Evolutionary conservation across 2,329 filamentous ascomycete species (phyloP), one percentile per base, ranked within the genome.

Genomic region (Alternaria sp.): DNA sequence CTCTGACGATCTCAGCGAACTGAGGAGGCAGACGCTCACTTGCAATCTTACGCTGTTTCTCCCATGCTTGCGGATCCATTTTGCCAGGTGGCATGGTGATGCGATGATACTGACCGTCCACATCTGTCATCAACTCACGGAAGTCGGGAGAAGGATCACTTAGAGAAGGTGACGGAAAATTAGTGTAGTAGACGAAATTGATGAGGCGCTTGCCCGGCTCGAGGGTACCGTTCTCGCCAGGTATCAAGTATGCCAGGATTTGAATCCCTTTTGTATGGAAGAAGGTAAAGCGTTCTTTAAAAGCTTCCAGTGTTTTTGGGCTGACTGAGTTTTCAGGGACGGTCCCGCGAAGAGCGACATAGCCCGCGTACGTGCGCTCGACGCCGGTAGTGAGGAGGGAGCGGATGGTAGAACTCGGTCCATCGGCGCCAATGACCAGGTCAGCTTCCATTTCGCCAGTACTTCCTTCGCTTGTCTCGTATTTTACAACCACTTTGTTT

Each of bases 121-220:
- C 60, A 58, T 83, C 82, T 3, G 82, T 84, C 74, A 85, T 81
- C 7, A 83, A 65, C 1, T 80, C 77, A 8, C 70, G 67, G 24
- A 82, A 74, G 20, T 81, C 80, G 3, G 69, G 39, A 1, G 79
- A 79, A 7, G 68, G 74, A n/a, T 81, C 75, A 41, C 63, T 61
- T 5, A 74, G 54, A 2, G 66, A 69, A 11, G 54, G 32, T 1
- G 71, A 66, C 0, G 71, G 62, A 26, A 80, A 74, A 62, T 83
- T 81, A 53, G 71, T 77, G 69, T 84, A 85, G 75, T 81, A 83
- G 1, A 84, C 80, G 62, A 78, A 83, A 58, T 84, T 84, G 62
- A 84, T 74, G 4, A 82, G 76, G 11, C 81, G 77, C 24, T 80
- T 67, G 5, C 79, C 81, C 0, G 73, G 68, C 32, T 74, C 69